These are phyloP conservation scores for Erythrophleum fordii DNA, from an alignment of 306 rosid genomes.

Conservation along the genomic window DNA sequence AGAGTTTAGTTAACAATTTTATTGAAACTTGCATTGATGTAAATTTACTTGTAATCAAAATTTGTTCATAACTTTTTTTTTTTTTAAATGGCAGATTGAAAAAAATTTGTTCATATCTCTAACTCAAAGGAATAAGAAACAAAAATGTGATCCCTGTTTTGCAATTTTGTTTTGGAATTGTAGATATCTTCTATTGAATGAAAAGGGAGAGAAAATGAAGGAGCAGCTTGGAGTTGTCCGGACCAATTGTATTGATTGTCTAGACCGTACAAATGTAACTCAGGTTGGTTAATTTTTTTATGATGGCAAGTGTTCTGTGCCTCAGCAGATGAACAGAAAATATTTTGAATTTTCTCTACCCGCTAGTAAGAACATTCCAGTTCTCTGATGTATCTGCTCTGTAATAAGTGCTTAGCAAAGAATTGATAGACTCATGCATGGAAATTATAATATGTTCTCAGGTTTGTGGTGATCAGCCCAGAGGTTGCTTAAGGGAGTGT, in stretches of 20 bases:
- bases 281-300: slow-evolving; percentile 57
- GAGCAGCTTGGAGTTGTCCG: slow-evolving; percentile 85
- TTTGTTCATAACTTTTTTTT: background rate
- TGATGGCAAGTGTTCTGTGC: slow-evolving; percentile 5
- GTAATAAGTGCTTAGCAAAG: background rate
- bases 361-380: background rate
- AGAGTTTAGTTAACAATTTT: background rate
- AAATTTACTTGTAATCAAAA: background rate
- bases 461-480: background rate
- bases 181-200: slow-evolving; percentile 79
- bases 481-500: background rate
- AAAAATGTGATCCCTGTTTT: slow-evolving; percentile 20
- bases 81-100: too few species aligned
- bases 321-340: slow-evolving; percentile 17
- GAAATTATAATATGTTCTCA: background rate
- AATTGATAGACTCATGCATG: background rate
- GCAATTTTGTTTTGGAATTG: slow-evolving; percentile 36
- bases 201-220: slow-evolving; percentile 86
- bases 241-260: slow-evolving; percentile 87
- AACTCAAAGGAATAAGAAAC: background rate
- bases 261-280: slow-evolving; percentile 89
- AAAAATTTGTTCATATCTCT: background rate
- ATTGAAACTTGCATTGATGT: background rate
- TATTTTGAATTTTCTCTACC: slow-evolving; percentile 6
- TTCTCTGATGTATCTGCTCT: slow-evolving; percentile 12